Evolutionary conservation across 805 yeast genomes (phyloP).

Genomic region (Cyberlindnera japonica): DNA sequence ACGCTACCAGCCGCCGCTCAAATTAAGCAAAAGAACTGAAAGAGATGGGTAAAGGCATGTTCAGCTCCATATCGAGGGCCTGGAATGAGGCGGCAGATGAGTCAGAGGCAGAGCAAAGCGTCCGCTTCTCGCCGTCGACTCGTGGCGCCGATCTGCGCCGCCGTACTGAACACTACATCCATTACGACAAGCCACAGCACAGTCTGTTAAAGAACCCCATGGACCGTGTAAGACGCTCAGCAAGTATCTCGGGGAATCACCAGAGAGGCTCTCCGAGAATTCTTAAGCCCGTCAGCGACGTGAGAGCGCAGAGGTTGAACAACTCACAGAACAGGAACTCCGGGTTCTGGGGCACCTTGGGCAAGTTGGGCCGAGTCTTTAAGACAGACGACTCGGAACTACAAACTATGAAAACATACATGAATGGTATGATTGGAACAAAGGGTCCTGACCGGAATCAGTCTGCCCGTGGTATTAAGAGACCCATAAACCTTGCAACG

Average conservation of each 20-base stretch:
- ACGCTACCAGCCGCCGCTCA: no score
- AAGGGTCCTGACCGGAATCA: not conserved
- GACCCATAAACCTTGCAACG: slow-evolving; percentile 12
- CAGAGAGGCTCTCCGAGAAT: slow-evolving; percentile 21
- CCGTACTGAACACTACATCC: slow-evolving; percentile 15
- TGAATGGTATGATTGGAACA: slow-evolving; percentile 21
- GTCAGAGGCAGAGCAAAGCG: slow-evolving; percentile 9
- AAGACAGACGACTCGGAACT: slow-evolving; percentile 18
- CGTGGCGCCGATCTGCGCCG: slow-evolving; percentile 3
- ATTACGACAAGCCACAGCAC: slow-evolving; percentile 12
- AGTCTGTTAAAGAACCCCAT: slow-evolving; percentile 6
- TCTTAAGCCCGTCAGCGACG: slow-evolving; percentile 17
- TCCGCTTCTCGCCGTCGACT: slow-evolving; percentile 15
- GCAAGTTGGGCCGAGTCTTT: slow-evolving; percentile 20
- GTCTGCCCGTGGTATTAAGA: slow-evolving; percentile 7
- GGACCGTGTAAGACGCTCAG: slow-evolving; percentile 8
- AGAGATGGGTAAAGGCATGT: slow-evolving; percentile 15
- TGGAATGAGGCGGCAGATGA: slow-evolving; percentile 26
- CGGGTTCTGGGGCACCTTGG: slow-evolving; percentile 17
- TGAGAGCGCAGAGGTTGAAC: slow-evolving; percentile 5
- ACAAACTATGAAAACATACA: slow-evolving; percentile 22
- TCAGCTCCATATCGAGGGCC: slow-evolving; percentile 20
- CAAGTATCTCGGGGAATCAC: not conserved
- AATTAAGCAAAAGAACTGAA: no score
- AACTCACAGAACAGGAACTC: slow-evolving; percentile 13